Evolutionary conservation across 169 alveolate genomes (phyloP).

Genomic region (Plasmodium blacklocki): DNA sequence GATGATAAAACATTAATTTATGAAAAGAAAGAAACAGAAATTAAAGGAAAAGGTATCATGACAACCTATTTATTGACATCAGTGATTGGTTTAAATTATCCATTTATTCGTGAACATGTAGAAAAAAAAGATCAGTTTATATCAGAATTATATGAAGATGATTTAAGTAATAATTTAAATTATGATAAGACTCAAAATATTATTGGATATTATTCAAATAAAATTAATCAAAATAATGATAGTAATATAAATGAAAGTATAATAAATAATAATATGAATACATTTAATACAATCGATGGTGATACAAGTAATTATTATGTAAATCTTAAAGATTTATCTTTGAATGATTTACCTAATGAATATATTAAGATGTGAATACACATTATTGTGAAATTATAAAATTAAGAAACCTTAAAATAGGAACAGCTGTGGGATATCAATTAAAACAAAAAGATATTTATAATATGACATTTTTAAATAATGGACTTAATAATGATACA

Average conservation of each 20-base stretch:
- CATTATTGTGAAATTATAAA: slow-evolving; percentile 67
- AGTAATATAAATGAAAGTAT: slow-evolving; percentile 34
- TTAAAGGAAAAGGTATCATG: slow-evolving; percentile 92
- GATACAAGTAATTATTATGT: slow-evolving; percentile 24
- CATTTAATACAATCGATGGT: slow-evolving; percentile 1
- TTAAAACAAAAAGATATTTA: slow-evolving; percentile 42
- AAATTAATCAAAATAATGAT: slow-evolving; percentile 23
- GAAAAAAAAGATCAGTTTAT: slow-evolving; percentile 25
- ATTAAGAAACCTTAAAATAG: slow-evolving; percentile 56
- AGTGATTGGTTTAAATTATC: slow-evolving; percentile 83
- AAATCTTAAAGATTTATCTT: slow-evolving; percentile 48
- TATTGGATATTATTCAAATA: slow-evolving; percentile 39
- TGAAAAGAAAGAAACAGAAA: slow-evolving; percentile 83
- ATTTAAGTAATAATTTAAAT: slow-evolving; percentile 22
- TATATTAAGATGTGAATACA: slow-evolving; percentile 63
- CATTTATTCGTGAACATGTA: slow-evolving; percentile 43
- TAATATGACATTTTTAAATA: slow-evolving; percentile 58
- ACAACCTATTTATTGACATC: slow-evolving; percentile 84
- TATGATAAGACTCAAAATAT: slow-evolving; percentile 52
- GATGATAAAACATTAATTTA: slow-evolving; percentile 84
- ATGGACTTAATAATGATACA: slow-evolving; percentile 67
- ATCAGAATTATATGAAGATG: slow-evolving; percentile 38
- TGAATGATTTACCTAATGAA: slow-evolving; percentile 52
- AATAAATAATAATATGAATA: slow-evolving; percentile 12
- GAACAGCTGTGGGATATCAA: slow-evolving; percentile 72